Evolutionary conservation across 441 rosid species (phyloP).

Genomic region (Euphorbia corollata): DNA sequence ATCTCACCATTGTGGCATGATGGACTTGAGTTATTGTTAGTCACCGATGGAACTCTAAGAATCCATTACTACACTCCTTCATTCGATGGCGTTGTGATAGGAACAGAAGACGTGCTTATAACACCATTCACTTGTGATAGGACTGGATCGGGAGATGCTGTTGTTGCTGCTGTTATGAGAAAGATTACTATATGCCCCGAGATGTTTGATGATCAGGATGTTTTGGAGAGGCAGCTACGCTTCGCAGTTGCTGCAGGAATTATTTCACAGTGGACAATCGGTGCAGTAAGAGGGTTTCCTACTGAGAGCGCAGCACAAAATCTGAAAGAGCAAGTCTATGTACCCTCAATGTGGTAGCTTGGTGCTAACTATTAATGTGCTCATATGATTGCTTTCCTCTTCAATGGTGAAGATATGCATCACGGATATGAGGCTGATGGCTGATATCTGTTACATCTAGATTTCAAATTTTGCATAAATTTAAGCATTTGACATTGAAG

Average conservation of each 20-base stretch:
- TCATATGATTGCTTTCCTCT: neutral
- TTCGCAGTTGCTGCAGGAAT: slow-evolving; percentile 81
- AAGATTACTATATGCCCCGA: slow-evolving; percentile 65
- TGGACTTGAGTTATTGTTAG: slow-evolving; percentile 57
- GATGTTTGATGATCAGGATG: slow-evolving; percentile 67
- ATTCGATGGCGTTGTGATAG: slow-evolving; percentile 69
- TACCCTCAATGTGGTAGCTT: slow-evolving; percentile 81
- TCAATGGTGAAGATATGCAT: neutral
- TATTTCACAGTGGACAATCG: slow-evolving; percentile 92
- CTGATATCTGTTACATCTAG: no score
- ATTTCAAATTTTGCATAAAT: neutral
- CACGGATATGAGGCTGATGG: no score
- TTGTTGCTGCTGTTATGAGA: slow-evolving; percentile 75
- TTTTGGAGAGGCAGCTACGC: slow-evolving; percentile 73
- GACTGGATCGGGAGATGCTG: slow-evolving; percentile 92
- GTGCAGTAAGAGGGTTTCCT: slow-evolving; percentile 85
- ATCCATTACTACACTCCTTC: slow-evolving; percentile 66
- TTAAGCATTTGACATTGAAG: neutral
- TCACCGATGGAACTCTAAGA: slow-evolving; percentile 79
- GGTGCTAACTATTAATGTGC: neutral
- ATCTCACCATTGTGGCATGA: slow-evolving; percentile 80
- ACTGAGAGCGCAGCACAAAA: slow-evolving; percentile 85
- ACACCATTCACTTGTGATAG: slow-evolving; percentile 86
- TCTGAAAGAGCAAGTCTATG: slow-evolving; percentile 80
- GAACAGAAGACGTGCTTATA: slow-evolving; percentile 82